These are phyloP conservation scores for Salix koriyanagi DNA, from an alignment of 345 rosid genomes.

Conservation along the genomic window DNA sequence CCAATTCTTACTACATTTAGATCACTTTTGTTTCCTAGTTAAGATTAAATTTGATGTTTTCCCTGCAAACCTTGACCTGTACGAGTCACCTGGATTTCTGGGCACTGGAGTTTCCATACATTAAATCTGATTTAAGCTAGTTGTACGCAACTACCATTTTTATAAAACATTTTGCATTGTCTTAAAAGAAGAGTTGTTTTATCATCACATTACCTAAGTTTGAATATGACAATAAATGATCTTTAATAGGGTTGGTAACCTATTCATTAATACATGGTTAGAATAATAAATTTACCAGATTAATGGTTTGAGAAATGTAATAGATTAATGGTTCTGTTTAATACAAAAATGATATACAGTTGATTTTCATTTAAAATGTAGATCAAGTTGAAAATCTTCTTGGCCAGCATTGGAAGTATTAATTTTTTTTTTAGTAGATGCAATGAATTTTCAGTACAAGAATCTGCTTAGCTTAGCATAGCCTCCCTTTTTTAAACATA, in stretches of 20 bases:
- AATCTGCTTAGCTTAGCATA: constrained; percentile 14
- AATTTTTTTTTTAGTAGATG: not conserved
- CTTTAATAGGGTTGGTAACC: constrained; percentile 29
- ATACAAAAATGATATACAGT: not conserved
- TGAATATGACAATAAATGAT: constrained; percentile 2
- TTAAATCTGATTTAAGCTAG: not conserved
- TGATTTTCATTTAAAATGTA: not conserved
- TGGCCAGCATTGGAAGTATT: constrained; percentile 25
- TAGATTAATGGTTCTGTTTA: not conserved
- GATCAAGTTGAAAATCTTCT: constrained; percentile 19
- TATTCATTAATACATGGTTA: constrained; percentile 8
- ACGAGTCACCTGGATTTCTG: not conserved
- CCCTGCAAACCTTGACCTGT: not conserved
- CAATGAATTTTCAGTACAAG: constrained; percentile 2
- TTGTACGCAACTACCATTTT: not conserved
- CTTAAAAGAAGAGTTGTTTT: not conserved
- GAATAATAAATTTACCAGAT: not conserved
- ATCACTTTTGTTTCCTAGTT: too few species aligned
- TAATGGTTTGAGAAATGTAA: not conserved
- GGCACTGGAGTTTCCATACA: not conserved
- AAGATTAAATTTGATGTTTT: not conserved
- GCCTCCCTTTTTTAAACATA: not conserved
- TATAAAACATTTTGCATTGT: not conserved
- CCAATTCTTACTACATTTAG: not conserved
- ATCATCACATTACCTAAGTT: not conserved